phyloP scores from a whole-genome alignment of 208 protist genomes.

The Acanthamoeba lenticulata region DNA sequence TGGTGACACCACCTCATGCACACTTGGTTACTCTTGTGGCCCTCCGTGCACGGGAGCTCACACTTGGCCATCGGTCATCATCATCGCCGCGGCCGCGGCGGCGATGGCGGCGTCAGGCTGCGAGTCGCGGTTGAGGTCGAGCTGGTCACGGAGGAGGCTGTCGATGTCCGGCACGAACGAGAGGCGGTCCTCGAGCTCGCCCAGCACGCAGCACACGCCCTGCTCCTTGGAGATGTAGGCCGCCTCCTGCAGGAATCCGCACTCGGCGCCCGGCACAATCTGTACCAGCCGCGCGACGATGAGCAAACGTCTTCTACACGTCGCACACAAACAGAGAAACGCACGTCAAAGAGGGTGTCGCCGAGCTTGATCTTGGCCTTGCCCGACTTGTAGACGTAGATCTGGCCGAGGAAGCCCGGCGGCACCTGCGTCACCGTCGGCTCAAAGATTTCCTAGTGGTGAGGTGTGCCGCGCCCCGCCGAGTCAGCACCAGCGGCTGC shows the following conservation, averaged over 20 bases:
- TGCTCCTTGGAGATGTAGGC: neutral
- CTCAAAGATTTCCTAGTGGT: neutral
- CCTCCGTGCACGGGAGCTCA: no score
- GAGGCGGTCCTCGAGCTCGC: neutral
- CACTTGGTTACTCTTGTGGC: no score
- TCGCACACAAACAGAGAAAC: neutral
- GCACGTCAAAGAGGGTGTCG: neutral
- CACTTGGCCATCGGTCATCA: no score
- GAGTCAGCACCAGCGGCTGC: neutral
- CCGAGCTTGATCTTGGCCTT: slow-evolving; percentile 17
- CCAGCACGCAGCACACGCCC: neutral
- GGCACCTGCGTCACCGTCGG: neutral
- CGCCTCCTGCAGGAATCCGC: neutral
- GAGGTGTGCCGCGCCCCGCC: neutral
- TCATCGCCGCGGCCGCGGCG: no score
- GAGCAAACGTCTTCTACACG: no score
- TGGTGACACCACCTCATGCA: neutral
- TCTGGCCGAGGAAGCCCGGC: neutral
- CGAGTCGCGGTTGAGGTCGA: neutral
- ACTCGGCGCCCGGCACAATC: neutral
- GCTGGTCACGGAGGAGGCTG: neutral
- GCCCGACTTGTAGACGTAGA: slow-evolving; percentile 15
- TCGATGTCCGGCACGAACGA: slow-evolving; percentile 1
- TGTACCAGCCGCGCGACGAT: neutral
- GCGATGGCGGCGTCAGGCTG: no score